Percentiles rank a stretch among this genome's conserved stretches.
phyloP scores from a whole-genome alignment of 495 filamentous ascomycete species.

The Penicillium taxi region DNA sequence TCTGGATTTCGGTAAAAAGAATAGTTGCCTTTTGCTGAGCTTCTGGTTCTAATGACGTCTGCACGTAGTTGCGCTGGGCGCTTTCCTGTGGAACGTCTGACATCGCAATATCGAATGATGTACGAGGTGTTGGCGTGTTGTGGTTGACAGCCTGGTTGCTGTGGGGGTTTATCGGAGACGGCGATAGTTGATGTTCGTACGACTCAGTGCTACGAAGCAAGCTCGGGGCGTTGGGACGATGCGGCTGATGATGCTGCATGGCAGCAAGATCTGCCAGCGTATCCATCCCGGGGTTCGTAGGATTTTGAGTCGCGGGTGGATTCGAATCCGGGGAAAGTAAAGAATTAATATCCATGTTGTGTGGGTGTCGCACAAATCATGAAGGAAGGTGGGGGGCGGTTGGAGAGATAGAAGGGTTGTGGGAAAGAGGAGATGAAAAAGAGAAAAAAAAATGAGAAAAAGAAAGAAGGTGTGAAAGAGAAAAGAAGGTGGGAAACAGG shows the following conservation, averaged over 20 bases:
- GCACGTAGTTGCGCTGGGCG: slow-evolving; percentile 40
- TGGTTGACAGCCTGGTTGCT: slow-evolving; percentile 46
- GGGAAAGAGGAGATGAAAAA: slow-evolving; percentile 2
- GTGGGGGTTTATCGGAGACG: slow-evolving; percentile 38
- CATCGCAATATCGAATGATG: slow-evolving; percentile 52
- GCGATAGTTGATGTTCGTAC: slow-evolving; percentile 43
- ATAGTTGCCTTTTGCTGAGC: slow-evolving; percentile 48
- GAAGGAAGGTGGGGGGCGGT: no score
- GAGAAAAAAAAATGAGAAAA: slow-evolving; percentile 2
- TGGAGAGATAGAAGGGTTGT: no score
- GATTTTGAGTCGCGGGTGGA: slow-evolving; percentile 35
- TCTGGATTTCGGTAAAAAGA: slow-evolving; percentile 45
- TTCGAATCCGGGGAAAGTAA: slow-evolving; percentile 63
- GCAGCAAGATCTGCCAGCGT: slow-evolving; percentile 58
- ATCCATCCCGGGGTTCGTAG: slow-evolving; percentile 56
- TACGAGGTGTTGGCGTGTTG: slow-evolving; percentile 44
- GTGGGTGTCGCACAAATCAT: no score
- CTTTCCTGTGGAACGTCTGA: slow-evolving; percentile 42
- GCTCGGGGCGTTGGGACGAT: slow-evolving; percentile 33
- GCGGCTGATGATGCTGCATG: slow-evolving; percentile 57
- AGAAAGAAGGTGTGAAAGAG: neutral
- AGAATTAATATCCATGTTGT: slow-evolving; percentile 67
- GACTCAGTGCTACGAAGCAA: slow-evolving; percentile 41
- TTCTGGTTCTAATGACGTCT: slow-evolving; percentile 45
- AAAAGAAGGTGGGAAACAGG: slow-evolving; percentile 12